phyloP scores from a whole-genome alignment of 1,284 basidiomycete genomes.

The Malassezia vespertilionis region DNA sequence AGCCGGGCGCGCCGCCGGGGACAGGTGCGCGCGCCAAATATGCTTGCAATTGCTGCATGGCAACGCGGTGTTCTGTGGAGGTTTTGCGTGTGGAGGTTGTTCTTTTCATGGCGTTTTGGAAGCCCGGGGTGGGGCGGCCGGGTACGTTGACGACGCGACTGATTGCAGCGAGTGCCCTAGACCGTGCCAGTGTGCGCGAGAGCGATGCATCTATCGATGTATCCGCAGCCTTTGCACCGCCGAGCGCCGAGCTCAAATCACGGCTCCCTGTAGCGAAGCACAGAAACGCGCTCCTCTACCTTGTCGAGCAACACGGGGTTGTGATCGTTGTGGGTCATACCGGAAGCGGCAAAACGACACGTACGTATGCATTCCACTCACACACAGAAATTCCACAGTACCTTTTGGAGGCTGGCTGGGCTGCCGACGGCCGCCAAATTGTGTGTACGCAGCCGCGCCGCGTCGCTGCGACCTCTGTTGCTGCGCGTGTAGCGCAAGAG shows the following conservation, averaged over 20 bases:
- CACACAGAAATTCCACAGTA: conserved; percentile 79
- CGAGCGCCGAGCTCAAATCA: conserved; percentile 50
- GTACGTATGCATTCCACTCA: conserved; percentile 11
- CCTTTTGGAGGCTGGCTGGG: conserved; percentile 64
- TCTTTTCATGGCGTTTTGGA: conserved; percentile 35
- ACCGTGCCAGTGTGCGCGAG: conserved; percentile 59
- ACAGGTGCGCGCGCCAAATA: too few species aligned
- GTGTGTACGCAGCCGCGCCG: conserved; percentile 47
- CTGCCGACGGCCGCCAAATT: conserved; percentile 33
- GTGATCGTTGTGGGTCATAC: conserved; percentile 57
- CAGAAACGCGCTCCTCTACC: conserved; percentile 66
- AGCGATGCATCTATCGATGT: conserved; percentile 52
- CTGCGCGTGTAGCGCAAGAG: conserved; percentile 47
- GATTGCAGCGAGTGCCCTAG: conserved; percentile 61
- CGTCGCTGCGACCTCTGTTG: conserved; percentile 47
- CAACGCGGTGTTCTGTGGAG: conserved; percentile 4
- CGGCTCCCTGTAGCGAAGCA: conserved; percentile 79
- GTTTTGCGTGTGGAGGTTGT: not conserved
- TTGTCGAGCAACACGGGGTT: conserved; percentile 70
- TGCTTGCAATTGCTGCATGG: too few species aligned
- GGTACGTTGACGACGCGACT: conserved; percentile 19
- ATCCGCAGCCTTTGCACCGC: conserved; percentile 2
- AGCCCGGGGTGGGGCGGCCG: conserved; percentile 33
- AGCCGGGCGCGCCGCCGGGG: too few species aligned
- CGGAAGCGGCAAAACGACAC: conserved; percentile 38